Evolutionary conservation across 441 rosid species (phyloP).

Genomic region (Erodium texanum): DNA sequence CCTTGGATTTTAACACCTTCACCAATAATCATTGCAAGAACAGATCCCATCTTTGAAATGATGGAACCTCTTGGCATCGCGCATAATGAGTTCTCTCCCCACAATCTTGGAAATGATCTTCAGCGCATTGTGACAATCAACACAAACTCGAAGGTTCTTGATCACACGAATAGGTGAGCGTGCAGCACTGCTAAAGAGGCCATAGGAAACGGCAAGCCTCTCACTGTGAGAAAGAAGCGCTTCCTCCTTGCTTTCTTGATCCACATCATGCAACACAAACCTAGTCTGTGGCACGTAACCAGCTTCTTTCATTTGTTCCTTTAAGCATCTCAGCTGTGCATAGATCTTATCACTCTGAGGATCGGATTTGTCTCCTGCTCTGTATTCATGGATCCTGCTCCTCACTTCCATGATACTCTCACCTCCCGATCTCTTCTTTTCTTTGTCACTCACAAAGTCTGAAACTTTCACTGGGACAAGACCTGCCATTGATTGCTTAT

Average conservation of each 20-base stretch:
- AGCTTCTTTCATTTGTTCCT: constrained; percentile 58
- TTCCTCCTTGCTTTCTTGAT: constrained; percentile 77
- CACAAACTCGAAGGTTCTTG: constrained; percentile 81
- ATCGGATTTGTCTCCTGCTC: constrained; percentile 76
- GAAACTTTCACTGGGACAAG: constrained; percentile 44
- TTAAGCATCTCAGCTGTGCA: constrained; percentile 41
- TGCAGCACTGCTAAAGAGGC: constrained; percentile 47
- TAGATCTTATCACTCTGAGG: constrained; percentile 59
- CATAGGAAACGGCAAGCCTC: constrained; percentile 71
- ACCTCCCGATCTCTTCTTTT: constrained; percentile 36
- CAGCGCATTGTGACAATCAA: constrained; percentile 66
- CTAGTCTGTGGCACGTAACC: constrained; percentile 64
- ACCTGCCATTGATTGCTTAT: constrained; percentile 57
- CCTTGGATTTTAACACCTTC: constrained; percentile 20
- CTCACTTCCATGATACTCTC: constrained; percentile 35
- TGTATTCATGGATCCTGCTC: constrained; percentile 44
- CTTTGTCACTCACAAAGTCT: constrained; percentile 38
- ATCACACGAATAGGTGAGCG: constrained; percentile 49
- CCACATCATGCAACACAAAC: constrained; percentile 64
- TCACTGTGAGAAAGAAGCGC: constrained; percentile 82
- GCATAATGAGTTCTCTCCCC: constrained; percentile 57
- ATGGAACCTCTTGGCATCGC: constrained; percentile 83
- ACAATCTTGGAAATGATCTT: constrained; percentile 66
- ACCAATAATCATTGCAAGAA: constrained; percentile 75
- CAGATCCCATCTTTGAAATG: constrained; percentile 62